A percentile compares a stretch with the other conserved stretches of the same genome.
Evolutionary conservation across 495 filamentous ascomycete species (phyloP).

Genomic region (Margaritispora aquatica): DNA sequence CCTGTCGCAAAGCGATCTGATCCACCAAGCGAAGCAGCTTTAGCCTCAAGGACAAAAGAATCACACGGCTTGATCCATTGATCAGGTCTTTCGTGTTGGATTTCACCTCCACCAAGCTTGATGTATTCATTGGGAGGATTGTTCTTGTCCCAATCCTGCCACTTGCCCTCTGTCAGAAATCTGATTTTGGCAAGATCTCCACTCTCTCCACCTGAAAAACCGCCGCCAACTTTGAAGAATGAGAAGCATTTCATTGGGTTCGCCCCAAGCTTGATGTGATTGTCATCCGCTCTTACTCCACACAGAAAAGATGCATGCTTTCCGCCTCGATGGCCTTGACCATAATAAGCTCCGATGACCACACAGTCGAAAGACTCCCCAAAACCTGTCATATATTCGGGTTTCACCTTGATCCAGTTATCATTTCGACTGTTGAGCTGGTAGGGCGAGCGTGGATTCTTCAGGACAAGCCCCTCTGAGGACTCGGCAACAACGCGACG

Average conservation of each 20-base stretch:
- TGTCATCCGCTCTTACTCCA: conserved; percentile 70
- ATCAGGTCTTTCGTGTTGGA: conserved; percentile 76
- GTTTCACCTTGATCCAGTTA: conserved; percentile 99
- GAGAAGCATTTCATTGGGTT: conserved; percentile 75
- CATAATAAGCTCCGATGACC: conserved; percentile 90
- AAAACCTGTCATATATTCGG: conserved; percentile 97
- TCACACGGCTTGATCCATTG: conserved; percentile 90
- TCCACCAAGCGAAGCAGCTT: conserved; percentile 72
- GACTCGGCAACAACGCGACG: conserved; percentile 81
- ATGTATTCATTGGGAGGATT: conserved; percentile 75
- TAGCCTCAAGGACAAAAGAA: conserved; percentile 80
- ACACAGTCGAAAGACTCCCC: conserved; percentile 89
- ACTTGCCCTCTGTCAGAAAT: conserved; percentile 84
- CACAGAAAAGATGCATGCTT: conserved; percentile 81
- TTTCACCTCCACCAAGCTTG: conserved; percentile 68
- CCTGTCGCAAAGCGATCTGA: conserved; percentile 74
- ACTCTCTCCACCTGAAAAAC: conserved; percentile 77
- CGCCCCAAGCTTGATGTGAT: conserved; percentile 46
- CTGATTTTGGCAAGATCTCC: conserved; percentile 77
- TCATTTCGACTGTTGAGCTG: conserved; percentile 87
- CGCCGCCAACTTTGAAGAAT: conserved; percentile 95
- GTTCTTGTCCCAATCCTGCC: conserved; percentile 77
- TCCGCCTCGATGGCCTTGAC: conserved; percentile 78
- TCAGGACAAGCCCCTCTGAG: conserved; percentile 87
- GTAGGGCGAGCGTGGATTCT: conserved; percentile 86